Evolutionary conservation across 495 filamentous ascomycete genomes (phyloP).

Genomic region (Tuber borchii): DNA sequence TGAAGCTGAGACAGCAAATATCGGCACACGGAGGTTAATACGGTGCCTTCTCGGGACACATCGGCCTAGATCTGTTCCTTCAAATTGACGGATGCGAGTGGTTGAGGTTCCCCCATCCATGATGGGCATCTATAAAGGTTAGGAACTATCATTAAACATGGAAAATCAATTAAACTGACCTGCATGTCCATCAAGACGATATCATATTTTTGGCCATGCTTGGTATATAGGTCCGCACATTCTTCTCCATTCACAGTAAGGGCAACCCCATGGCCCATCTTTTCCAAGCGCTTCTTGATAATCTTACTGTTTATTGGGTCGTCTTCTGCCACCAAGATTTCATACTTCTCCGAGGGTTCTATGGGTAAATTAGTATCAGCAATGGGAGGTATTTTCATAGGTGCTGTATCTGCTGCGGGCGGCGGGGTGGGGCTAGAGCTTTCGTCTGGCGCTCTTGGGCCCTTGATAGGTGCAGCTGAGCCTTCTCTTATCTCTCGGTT

Average conservation of each 20-base stretch:
- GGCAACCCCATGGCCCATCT: conserved; percentile 64
- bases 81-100: conserved; percentile 70
- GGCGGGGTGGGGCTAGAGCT: conserved; percentile 7
- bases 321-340: conserved; percentile 80
- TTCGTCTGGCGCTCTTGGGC: conserved; percentile 46
- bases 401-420: background rate
- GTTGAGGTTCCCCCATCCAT: conserved; percentile 80
- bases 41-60: conserved; percentile 18
- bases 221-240: conserved; percentile 63
- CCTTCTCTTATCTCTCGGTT: conserved; percentile 46
- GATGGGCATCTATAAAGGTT: conserved; percentile 70
- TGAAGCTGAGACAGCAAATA: conserved; percentile 87
- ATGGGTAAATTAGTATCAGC: background rate
- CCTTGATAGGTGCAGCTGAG: conserved; percentile 45
- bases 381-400: background rate
- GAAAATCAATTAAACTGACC: conserved; percentile 47
- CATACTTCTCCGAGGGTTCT: conserved; percentile 40
- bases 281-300: conserved; percentile 73
- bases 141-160: conserved; percentile 11
- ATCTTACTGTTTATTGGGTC: conserved; percentile 90
- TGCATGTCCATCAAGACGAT: conserved; percentile 97
- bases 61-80: conserved; percentile 42
- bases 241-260: conserved; percentile 81
- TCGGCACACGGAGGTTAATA: conserved; percentile 54
- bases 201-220: conserved; percentile 56